Conservation (phyloP, 345 rosid genomes). For the Aquilaria yunnanensis region DNA sequence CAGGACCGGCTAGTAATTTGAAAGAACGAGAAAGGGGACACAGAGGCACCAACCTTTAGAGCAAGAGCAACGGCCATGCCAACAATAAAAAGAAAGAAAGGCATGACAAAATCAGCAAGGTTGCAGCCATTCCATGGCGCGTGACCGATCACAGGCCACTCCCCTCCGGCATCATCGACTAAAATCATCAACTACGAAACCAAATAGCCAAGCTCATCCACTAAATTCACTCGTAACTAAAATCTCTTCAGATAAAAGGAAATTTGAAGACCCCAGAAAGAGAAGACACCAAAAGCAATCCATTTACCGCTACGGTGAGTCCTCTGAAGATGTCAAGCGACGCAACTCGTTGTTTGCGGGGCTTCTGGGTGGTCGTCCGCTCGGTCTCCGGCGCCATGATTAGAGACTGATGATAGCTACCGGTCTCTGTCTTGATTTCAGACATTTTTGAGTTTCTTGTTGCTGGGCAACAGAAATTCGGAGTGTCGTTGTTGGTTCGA, state of each 20-base stretch:
- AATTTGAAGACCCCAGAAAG: not conserved
- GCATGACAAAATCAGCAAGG: conserved; percentile 94
- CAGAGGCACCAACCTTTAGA: conserved; percentile 43
- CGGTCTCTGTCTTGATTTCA: conserved; percentile 38
- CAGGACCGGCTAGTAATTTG: not conserved
- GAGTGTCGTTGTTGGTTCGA: too few species aligned
- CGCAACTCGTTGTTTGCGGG: conserved; percentile 40
- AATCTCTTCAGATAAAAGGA: not conserved
- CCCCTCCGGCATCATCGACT: conserved; percentile 93
- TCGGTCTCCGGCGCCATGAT: conserved; percentile 16
- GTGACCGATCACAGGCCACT: conserved; percentile 77
- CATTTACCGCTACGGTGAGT: conserved; percentile 69
- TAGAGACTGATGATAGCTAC: conserved; percentile 26
- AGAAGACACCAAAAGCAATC: not conserved
- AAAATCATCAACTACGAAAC: conserved; percentile 64
- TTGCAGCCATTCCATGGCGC: conserved; percentile 93
- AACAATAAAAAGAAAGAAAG: conserved; percentile 85
- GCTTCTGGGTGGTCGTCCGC: conserved; percentile 18
- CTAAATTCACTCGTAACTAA: too few species aligned
- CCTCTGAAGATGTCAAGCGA: conserved; percentile 91
- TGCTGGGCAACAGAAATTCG: too few species aligned
- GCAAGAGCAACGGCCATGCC: conserved; percentile 90
- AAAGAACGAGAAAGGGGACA: not conserved
- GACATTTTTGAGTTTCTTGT: conserved; percentile 24
- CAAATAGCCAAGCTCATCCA: not conserved